Base-by-base conservation (phyloP, 2,329 filamentous ascomycete genomes). In the Ceratocystis colombiana region DNA sequence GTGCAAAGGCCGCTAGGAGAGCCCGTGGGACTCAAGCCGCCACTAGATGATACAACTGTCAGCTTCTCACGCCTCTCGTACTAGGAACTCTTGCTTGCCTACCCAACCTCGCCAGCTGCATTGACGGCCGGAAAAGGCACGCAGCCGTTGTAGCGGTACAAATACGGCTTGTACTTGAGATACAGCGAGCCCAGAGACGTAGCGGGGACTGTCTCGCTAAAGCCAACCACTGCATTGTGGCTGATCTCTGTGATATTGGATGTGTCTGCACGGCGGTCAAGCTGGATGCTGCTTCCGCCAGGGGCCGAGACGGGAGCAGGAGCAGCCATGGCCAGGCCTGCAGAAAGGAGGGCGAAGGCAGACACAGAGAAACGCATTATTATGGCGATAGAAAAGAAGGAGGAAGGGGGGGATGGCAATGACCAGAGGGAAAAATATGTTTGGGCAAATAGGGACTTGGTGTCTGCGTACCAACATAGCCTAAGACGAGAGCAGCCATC, bases 111-210 rank as follows among this genome's bases (percentile, higher is more conserved):
- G 2, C 84, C 84, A 0, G 75, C 72, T 0, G 77, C 77, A 68
- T 87, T 80, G 1, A 87, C 84, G 1, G 80, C 84, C 0, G 84
- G 83, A 71, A 84, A 87, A 0, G 84, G 82, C 7, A 86, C 83
- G 68, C 84, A 87, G 55, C 84, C 84, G 70, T 82, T 82, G 22
- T 86, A 79, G 6, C 61, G 59, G 41, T 71, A 70, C 37, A 76
- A 70, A 67, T 72, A 74, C 8, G 74, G 74, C 69, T 75, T 74
- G 69, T 73, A 74, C 70, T 74, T 75, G 17, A 73, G 69, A 62
- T 74, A 74, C 50, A 75, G 65, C 28, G 67, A 64, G 28, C 74
- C 73, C 41, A 70, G 67, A 5, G 70, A 70, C 45, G 69, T 71
- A 6, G 70, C 67, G 5, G 74, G 74, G 25, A 75, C 73, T 8